phyloP scores from a whole-genome alignment of 257 asterid species.

The Solanum commersonii region DNA sequence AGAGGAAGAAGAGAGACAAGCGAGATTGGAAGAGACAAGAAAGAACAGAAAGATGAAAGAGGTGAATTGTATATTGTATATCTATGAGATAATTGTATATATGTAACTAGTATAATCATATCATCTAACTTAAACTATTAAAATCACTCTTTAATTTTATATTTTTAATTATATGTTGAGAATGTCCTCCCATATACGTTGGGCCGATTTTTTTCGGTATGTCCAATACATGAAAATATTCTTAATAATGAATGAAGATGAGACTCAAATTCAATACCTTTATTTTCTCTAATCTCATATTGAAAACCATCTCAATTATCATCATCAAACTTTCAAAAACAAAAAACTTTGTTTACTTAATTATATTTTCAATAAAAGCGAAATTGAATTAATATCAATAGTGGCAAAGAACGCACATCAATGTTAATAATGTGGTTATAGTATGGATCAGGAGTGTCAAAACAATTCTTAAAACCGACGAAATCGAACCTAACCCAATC shows the following conservation, averaged over 20 bases:
- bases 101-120: too few species aligned
- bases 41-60: too few species aligned
- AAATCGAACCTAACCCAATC: background rate
- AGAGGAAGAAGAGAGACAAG: too few species aligned
- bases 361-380: too few species aligned
- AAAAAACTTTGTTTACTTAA: too few species aligned
- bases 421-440: background rate
- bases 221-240: background rate
- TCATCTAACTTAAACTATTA: background rate
- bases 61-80: too few species aligned
- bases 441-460: background rate
- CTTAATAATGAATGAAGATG: too few species aligned
- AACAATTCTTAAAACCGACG: background rate
- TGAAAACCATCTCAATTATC: background rate
- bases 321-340: background rate
- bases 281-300: background rate
- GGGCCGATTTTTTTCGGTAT: background rate
- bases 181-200: background rate
- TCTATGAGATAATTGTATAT: too few species aligned
- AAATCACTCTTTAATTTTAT: too few species aligned
- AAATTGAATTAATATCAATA: too few species aligned
- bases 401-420: background rate
- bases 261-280: background rate
- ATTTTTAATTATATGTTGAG: too few species aligned
- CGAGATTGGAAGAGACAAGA: too few species aligned